A percentile compares a stretch with the other conserved stretches of the same genome.
These are phyloP conservation scores for Xanthoconium stramineum DNA, from an alignment of 768 basidiomycete species.

Conservation along the genomic window DNA sequence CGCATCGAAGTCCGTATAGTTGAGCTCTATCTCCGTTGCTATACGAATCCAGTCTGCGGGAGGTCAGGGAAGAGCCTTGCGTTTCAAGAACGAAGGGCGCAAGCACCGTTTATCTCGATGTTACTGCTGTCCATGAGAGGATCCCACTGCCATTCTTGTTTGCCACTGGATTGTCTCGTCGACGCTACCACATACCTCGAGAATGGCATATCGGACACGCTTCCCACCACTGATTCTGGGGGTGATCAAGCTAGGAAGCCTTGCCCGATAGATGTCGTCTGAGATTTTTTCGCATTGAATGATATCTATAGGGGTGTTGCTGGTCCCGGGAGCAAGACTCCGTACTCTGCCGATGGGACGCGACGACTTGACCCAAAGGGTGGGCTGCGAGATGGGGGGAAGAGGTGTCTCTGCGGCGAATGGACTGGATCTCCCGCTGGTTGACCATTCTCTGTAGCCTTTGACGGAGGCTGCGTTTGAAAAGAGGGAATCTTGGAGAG, in stretches of 20 bases:
- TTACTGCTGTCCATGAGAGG: conserved; percentile 88
- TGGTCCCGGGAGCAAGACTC: conserved; percentile 32
- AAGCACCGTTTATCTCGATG: conserved; percentile 72
- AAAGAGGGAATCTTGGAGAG: conserved; percentile 80
- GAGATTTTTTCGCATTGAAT: conserved; percentile 45
- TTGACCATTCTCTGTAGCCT: conserved; percentile 76
- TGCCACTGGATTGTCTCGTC: neutral
- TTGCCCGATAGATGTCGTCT: conserved; percentile 67
- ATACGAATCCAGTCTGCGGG: conserved; percentile 83
- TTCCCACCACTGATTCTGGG: conserved; percentile 64
- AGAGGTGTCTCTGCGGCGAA: conserved; percentile 12
- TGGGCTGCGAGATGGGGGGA: conserved; percentile 29
- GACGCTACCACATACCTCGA: conserved; percentile 55
- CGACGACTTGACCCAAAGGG: conserved; percentile 63
- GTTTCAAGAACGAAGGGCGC: neutral
- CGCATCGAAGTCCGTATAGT: conserved; percentile 82
- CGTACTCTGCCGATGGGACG: conserved; percentile 56
- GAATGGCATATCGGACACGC: conserved; percentile 79
- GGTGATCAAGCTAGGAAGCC: conserved; percentile 74
- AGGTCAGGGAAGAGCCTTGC: conserved; percentile 2
- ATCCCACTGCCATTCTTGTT: conserved; percentile 58
- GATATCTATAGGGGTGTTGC: conserved; percentile 28
- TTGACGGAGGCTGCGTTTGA: conserved; percentile 77
- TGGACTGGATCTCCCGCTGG: conserved; percentile 57
- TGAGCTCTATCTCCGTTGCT: conserved; percentile 89